A percentile compares a stretch with the other conserved stretches of the same genome.
These are phyloP conservation scores for Clonostachys sp. DNA, from an alignment of 2,329 filamentous ascomycete genomes.

Conservation along the genomic window DNA sequence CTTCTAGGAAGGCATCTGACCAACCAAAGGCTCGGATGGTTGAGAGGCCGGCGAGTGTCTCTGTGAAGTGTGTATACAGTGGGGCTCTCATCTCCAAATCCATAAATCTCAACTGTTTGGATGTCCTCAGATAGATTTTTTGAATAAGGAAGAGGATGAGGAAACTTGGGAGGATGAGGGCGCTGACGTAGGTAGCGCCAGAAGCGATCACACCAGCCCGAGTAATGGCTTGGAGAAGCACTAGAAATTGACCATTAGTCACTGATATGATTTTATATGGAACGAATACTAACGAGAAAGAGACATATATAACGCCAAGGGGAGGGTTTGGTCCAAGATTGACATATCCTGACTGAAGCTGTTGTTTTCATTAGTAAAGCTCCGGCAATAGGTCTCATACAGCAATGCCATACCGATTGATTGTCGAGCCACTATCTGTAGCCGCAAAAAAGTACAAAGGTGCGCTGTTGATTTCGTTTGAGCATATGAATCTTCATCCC, in stretches of 20 bases:
- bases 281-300: conserved; percentile 13
- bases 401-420: conserved; percentile 30
- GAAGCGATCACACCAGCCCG: conserved; percentile 14
- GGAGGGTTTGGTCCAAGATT: conserved; percentile 31
- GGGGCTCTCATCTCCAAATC: conserved; percentile 45
- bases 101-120: conserved; percentile 43
- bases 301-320: conserved; percentile 18
- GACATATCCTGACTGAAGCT: conserved; percentile 38
- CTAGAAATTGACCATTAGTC: conserved; percentile 5
- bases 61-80: conserved; percentile 45
- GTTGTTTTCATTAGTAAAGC: background rate
- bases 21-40: conserved; percentile 47
- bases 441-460: conserved; percentile 32
- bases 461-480: conserved; percentile 17
- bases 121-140: conserved; percentile 45
- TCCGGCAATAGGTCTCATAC: background rate
- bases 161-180: conserved; percentile 34
- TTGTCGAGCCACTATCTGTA: conserved; percentile 30
- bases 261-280: conserved; percentile 11
- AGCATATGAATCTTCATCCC: conserved; percentile 9
- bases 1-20: conserved; percentile 26
- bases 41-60: conserved; percentile 38
- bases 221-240: conserved; percentile 8
- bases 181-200: conserved; percentile 19
- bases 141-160: conserved; percentile 36